phyloP scores from a whole-genome alignment of 108 stramenopile species.

The Conticribra weissflogii region DNA sequence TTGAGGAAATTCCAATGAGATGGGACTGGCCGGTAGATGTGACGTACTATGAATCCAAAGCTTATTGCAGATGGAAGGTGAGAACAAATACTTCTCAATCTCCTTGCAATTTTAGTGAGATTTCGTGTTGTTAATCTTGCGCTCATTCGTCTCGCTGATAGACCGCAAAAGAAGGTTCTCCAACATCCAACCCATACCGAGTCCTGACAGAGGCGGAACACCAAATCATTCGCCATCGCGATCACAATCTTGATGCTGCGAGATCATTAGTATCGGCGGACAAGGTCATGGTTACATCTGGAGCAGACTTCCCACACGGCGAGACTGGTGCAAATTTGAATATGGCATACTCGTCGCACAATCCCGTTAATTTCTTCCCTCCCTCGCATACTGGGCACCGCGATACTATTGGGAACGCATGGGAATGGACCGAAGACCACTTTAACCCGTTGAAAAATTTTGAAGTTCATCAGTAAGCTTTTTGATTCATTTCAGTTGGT shows the following conservation, averaged over 20 bases:
- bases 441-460: slow-evolving; percentile 91
- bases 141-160: background rate
- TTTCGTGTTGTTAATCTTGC: slow-evolving; percentile 12
- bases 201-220: slow-evolving; percentile 93
- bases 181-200: slow-evolving; percentile 67
- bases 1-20: slow-evolving; percentile 86
- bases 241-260: slow-evolving; percentile 68
- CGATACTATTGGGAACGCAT: slow-evolving; percentile 92
- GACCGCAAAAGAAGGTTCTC: slow-evolving; percentile 65
- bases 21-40: slow-evolving; percentile 96
- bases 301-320: slow-evolving; percentile 61
- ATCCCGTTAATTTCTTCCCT: slow-evolving; percentile 75
- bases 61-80: slow-evolving; percentile 91
- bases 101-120: too few relatives aligned
- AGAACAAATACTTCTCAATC: too few relatives aligned
- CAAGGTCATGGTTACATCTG: slow-evolving; percentile 75
- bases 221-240: slow-evolving; percentile 75
- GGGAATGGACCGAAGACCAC: slow-evolving; percentile 96
- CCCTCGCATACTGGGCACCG: slow-evolving; percentile 77
- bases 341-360: slow-evolving; percentile 79
- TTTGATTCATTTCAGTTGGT: background rate
- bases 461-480: slow-evolving; percentile 73
- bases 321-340: slow-evolving; percentile 73
- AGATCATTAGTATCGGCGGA: slow-evolving; percentile 57
- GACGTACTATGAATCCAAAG: slow-evolving; percentile 93